Evolutionary conservation across 148 eudicot genomes (phyloP), one percentile per base, ranked within the genome.

Genomic region (Cornus kousa): DNA sequence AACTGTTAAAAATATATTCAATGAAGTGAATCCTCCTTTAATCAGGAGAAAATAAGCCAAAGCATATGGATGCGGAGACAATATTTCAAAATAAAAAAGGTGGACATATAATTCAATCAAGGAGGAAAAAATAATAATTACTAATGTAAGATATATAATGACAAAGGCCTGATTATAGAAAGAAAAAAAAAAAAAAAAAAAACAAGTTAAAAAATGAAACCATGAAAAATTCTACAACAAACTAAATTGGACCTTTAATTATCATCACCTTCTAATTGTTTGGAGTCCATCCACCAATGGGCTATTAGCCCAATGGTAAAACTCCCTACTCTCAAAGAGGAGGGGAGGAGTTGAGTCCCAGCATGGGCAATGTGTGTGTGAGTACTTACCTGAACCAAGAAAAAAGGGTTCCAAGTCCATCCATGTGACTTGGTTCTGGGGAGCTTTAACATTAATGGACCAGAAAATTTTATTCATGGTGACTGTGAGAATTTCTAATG

Each of bases 21-120:
- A 66, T 67, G 23, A 19, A 67, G 19, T 10, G 10, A 28, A 65
- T 32, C 32, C n/a, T 20, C 24, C 31, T 39, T 72, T 20, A 55
- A 77, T 50, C 20, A 50, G 67, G 32, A 68, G 48, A 68, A 40
- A 67, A 11, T 17, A 13, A 40, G 67, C 11, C n/a, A 23, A 43
- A 43, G 35, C 37, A 23, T 43, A 66, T 28, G 28, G 28, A 76
- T 28, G 28, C 43, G 19, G 7, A 46, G 40, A 28, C 14, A 19
- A 50, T 77, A 68, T 68, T 68, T 50, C 79, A 68, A 68, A 69
- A 62, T 59, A 67, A 3, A 40, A 59, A 5, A 65, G 65, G 60
- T 28, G 28, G 59, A 67, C 31, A 28, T 43, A 9, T 31, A 20
- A 31, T 43, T 8, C 7, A 72, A 67, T 76, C 72, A 76, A 48